phyloP scores from a whole-genome alignment of 257 asterid genomes.

The Apocynum venetum region DNA sequence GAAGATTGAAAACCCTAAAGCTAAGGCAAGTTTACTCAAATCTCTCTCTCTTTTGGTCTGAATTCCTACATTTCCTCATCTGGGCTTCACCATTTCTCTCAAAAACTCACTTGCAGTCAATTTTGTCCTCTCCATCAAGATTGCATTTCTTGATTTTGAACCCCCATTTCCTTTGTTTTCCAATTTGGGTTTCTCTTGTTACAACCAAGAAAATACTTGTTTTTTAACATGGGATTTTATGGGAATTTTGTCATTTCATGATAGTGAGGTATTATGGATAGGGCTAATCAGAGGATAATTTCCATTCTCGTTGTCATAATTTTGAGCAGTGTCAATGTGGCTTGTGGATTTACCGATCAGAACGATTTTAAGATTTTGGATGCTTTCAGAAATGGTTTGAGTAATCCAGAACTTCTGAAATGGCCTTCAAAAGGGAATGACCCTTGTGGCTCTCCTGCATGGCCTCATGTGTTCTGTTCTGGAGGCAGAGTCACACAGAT shows the following conservation, averaged over 20 bases:
- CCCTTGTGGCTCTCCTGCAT: constrained; percentile 81
- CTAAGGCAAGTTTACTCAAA: background rate
- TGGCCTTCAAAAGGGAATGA: constrained; percentile 67
- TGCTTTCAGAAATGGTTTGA: constrained; percentile 55
- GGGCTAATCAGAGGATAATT: constrained; percentile 19
- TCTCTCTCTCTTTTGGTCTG: constrained; percentile 8
- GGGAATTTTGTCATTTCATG: constrained; percentile 22
- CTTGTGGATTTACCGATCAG: constrained; percentile 40
- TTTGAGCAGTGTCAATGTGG: constrained; percentile 27
- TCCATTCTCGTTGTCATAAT: constrained; percentile 28
- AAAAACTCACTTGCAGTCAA: constrained; percentile 13
- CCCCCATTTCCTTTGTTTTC: background rate
- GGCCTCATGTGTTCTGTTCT: constrained; percentile 72
- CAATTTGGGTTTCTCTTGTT: constrained; percentile 17
- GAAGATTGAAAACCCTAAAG: constrained; percentile 29
- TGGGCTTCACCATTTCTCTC: constrained; percentile 16
- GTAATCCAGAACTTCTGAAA: constrained; percentile 57
- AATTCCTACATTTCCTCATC: constrained; percentile 21
- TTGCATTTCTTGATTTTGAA: constrained; percentile 2
- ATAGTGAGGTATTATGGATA: constrained; percentile 30
- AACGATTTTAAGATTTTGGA: constrained; percentile 60
- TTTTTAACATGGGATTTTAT: constrained; percentile 18
- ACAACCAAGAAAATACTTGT: constrained; percentile 7
- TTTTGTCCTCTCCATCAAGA: constrained; percentile 25
- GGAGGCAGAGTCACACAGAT: constrained; percentile 70